Evolutionary conservation across 106 monocot species (phyloP), one percentile per base, ranked within the genome.

Genomic region (Dendrobium huoshanense): DNA sequence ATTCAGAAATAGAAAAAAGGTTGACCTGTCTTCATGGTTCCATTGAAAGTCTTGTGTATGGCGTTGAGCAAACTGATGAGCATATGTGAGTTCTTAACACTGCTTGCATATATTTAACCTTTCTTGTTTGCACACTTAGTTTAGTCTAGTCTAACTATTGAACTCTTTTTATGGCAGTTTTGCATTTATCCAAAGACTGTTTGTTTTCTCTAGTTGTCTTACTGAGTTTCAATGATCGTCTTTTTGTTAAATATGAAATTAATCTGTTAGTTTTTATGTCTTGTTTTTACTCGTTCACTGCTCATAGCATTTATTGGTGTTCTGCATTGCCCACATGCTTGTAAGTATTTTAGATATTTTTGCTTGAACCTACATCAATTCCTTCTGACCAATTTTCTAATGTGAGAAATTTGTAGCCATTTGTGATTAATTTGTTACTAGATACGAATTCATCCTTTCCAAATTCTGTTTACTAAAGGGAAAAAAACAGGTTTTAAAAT

Each of bases 21-120:
- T 89, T 98, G n/a, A 98, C 92, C 75, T 98, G 94, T 16, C 85
- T 95, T 80, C 98, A 95, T 87, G 79, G 78, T 73, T 89, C 91
- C 24, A 89, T 98, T 85, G 98, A 98, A 75, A 85, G 87, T 42
- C 81, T 98, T 49, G 55, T 98, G 15, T 92, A 81, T 79, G 86
- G 83, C 81, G 79, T 86, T 19, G 91, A 92, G 81, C 97, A 98
- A 87, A 89, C 59, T 85, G 87, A 89, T 13, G 89, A 87, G 70
- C 92, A 98, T 82, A 89, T 98, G 97, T 98, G 82, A 84, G 92
- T 92, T 79, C 37, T 77, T 40, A 22, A 73, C 41, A 41, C 41
- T 17, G 5, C 41, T 27, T 27, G 5, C 13, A 68, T 31, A 68
- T 68, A 68, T 31, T 31, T 31, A 31, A 9, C 31, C 7, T 68